Evolutionary conservation across 139 green algal genomes (phyloP), one percentile per base, ranked within the genome.

Genomic region (Mychonastes homosphaera): DNA sequence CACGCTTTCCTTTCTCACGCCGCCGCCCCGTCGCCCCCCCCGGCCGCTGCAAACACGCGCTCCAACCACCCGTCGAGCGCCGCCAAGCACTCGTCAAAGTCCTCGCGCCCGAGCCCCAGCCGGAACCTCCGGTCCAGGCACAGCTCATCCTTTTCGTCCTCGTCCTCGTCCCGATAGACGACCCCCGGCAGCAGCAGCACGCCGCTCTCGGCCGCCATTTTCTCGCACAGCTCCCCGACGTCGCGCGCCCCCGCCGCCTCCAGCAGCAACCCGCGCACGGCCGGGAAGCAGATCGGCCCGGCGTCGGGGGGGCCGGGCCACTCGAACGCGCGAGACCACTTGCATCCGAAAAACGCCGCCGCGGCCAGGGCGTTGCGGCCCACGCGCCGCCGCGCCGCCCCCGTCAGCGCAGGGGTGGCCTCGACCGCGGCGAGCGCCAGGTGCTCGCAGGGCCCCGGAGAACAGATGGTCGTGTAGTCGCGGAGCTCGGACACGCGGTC

Each of bases 391-490:
- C 77, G 41, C 49, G 73, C 75, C 38, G 55, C 49, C n/a, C 35
- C 23, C 32, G 80, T 44, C 6, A 90, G 53, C 4, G 21, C 4
- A 0, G 74, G 41, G 9, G 57, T 58, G 10, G 61, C 58, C 5
- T 71, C 53, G 32, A 92, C 43, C 6, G 61, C 82, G 15, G 80
- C 75, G 18, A 90, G 69, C 2, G 77, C 82, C 8, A 92, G 75
- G 40, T 84, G 76, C 79, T 89, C 79, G 47, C 63, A 78, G 19
- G 83, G 73, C 1, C 63, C 71, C 6, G 57, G 46, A 27, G 10
- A 44, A 62, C 84, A 93, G 54, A 93, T 93, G 59, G 81, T 87
- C 36, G 81, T 88, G 77, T 84, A 93, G 74, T 93, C 84, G 41
- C 87, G 85, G 4, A 87, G 67, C 57, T 81, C 68, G 28, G 68